phyloP scores from a whole-genome alignment of 176 grass and related monocot genomes.

The Raddia guianensis region DNA sequence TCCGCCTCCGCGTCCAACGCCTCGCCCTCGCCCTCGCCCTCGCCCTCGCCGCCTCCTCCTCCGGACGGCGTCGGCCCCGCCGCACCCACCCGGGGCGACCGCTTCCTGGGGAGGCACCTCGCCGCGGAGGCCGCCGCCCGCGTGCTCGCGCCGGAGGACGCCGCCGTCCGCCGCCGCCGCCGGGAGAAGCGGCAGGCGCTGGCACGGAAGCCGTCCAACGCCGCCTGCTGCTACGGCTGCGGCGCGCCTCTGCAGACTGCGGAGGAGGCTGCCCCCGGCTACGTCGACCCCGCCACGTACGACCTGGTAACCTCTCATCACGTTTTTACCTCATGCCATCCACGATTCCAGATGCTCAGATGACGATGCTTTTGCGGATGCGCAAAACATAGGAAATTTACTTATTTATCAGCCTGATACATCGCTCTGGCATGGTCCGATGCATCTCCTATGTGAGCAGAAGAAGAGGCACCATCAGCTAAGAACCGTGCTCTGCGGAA shows the following conservation, averaged over 20 bases:
- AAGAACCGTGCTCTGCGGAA: slow-evolving; percentile 75
- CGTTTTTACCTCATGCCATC: neutral
- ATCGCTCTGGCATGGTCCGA: too few species aligned
- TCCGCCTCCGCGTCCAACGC: neutral
- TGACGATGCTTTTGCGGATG: neutral
- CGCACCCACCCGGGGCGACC: slow-evolving; percentile 62
- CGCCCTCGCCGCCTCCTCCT: neutral
- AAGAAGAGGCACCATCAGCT: slow-evolving; percentile 88
- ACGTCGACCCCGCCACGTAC: slow-evolving; percentile 66
- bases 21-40: neutral
- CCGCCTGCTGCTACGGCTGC: slow-evolving; percentile 89
- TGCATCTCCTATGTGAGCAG: slow-evolving; percentile 28
- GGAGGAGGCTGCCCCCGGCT: slow-evolving; percentile 70
- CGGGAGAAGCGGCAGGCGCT: slow-evolving; percentile 57
- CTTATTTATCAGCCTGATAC: neutral
- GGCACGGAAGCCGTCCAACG: slow-evolving; percentile 40
- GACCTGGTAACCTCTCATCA: slow-evolving; percentile 47
- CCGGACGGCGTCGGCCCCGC: slow-evolving; percentile 51
- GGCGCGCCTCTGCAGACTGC: slow-evolving; percentile 82
- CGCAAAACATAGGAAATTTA: neutral
- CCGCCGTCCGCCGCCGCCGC: slow-evolving; percentile 42
- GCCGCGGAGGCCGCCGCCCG: slow-evolving; percentile 42
- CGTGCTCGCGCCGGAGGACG: slow-evolving; percentile 47
- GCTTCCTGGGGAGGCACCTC: slow-evolving; percentile 66
- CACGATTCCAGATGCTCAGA: neutral